Evolutionary conservation across 148 eudicot species (phyloP).

Genomic region (Rhododendron henanense): DNA sequence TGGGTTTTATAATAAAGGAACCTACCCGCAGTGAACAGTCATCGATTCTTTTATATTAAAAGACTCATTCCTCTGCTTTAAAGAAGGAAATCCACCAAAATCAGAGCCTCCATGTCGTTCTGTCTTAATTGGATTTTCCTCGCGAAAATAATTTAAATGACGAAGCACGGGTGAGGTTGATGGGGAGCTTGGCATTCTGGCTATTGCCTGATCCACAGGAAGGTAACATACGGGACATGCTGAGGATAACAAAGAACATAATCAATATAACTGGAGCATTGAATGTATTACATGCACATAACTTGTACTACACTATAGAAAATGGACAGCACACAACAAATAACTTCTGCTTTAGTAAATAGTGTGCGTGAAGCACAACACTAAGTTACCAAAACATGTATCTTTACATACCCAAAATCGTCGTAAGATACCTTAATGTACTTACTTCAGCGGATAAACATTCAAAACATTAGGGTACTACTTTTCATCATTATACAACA

Average conservation of each 20-base stretch:
- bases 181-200: conserved; percentile 72
- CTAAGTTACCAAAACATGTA: background rate
- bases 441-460: background rate
- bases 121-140: conserved; percentile 46
- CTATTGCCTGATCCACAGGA: conserved; percentile 71
- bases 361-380: background rate
- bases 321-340: background rate
- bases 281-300: background rate
- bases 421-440: background rate
- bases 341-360: background rate
- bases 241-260: conserved; percentile 27
- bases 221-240: conserved; percentile 95
- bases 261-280: background rate
- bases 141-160: conserved; percentile 65
- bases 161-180: conserved; percentile 72
- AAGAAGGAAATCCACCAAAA: conserved; percentile 87
- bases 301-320: background rate
- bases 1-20: background rate
- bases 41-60: conserved; percentile 75
- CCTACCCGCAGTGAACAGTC: conserved; percentile 94
- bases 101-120: conserved; percentile 79
- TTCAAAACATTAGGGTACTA: background rate
- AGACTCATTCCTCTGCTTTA: conserved; percentile 68
- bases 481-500: background rate
- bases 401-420: background rate